phyloP scores from a whole-genome alignment of 2,329 filamentous ascomycete species.

The Paradendryphiella salina region DNA sequence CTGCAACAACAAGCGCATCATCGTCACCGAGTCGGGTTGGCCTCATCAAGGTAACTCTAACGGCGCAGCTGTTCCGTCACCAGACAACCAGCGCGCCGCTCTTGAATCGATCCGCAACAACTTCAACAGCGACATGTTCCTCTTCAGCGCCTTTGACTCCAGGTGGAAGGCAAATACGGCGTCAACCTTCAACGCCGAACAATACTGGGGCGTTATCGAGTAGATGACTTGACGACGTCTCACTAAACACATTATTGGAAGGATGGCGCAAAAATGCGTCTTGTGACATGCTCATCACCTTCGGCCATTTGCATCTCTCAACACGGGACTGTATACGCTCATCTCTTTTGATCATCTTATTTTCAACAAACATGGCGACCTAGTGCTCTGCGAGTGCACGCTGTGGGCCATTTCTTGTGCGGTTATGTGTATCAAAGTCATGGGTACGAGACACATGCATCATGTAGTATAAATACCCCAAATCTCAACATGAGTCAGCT shows the following conservation, averaged over 20 bases:
- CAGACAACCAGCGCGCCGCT: slow-evolving; percentile 67
- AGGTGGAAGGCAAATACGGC: slow-evolving; percentile 71
- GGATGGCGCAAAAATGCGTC: neutral
- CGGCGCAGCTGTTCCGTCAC: slow-evolving; percentile 67
- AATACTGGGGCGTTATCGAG: slow-evolving; percentile 67
- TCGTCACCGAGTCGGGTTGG: slow-evolving; percentile 87
- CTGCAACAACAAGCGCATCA: slow-evolving; percentile 61
- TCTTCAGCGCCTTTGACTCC: slow-evolving; percentile 82
- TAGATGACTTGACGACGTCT: slow-evolving; percentile 1
- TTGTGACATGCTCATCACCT: neutral
- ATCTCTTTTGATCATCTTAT: slow-evolving; percentile 20
- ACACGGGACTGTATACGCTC: slow-evolving; percentile 15
- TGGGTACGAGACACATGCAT: slow-evolving; percentile 19
- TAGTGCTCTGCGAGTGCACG: slow-evolving; percentile 17
- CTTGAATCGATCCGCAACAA: slow-evolving; percentile 64
- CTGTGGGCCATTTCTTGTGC: slow-evolving; percentile 29
- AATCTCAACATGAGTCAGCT: slow-evolving; percentile 24
- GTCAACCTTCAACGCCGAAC: slow-evolving; percentile 70
- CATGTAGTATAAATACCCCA: slow-evolving; percentile 36
- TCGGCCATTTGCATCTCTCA: neutral
- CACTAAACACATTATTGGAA: slow-evolving; percentile 1
- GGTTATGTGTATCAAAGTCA: slow-evolving; percentile 23
- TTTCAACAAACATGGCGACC: slow-evolving; percentile 18
- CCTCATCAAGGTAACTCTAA: slow-evolving; percentile 70
- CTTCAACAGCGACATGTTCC: slow-evolving; percentile 64